Conservation (phyloP, 1,284 basidiomycete species). For the Trametes sp. region DNA sequence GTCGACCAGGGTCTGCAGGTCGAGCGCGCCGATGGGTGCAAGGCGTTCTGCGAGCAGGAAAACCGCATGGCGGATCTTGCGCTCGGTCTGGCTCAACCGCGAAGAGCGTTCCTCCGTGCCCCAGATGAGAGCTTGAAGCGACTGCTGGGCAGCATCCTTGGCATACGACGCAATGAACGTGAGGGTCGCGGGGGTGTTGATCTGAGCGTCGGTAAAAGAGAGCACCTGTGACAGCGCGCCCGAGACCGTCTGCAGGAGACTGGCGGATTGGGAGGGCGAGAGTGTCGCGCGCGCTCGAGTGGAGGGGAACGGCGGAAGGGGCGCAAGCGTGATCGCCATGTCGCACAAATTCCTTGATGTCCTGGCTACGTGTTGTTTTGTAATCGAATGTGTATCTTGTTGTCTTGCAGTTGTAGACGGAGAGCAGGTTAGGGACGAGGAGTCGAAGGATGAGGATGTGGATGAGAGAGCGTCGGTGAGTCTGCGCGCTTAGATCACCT, state of each 20-base stretch:
- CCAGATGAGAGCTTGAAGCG: slow-evolving; percentile 67
- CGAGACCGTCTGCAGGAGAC: slow-evolving; percentile 56
- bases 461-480: too few relatives aligned
- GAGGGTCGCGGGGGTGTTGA: slow-evolving; percentile 51
- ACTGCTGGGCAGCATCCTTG: slow-evolving; percentile 57
- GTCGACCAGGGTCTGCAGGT: slow-evolving; percentile 64
- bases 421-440: too few relatives aligned
- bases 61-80: slow-evolving; percentile 55
- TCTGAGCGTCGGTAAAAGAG: slow-evolving; percentile 54
- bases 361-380: too few relatives aligned
- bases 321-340: slow-evolving; percentile 30
- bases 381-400: too few relatives aligned
- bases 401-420: too few relatives aligned
- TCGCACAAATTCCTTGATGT: not conserved
- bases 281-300: slow-evolving; percentile 54
- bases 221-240: slow-evolving; percentile 55
- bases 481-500: not conserved
- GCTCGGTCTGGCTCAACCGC: slow-evolving; percentile 47
- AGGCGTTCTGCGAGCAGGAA: slow-evolving; percentile 65
- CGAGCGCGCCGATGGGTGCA: slow-evolving; percentile 49
- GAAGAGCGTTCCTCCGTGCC: slow-evolving; percentile 33
- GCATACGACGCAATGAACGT: slow-evolving; percentile 65
- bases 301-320: slow-evolving; percentile 62
- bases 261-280: slow-evolving; percentile 59
- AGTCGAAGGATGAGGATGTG: too few relatives aligned